phyloP scores from a whole-genome alignment of 345 rosid genomes.

The Gossypium rotundifolium region DNA sequence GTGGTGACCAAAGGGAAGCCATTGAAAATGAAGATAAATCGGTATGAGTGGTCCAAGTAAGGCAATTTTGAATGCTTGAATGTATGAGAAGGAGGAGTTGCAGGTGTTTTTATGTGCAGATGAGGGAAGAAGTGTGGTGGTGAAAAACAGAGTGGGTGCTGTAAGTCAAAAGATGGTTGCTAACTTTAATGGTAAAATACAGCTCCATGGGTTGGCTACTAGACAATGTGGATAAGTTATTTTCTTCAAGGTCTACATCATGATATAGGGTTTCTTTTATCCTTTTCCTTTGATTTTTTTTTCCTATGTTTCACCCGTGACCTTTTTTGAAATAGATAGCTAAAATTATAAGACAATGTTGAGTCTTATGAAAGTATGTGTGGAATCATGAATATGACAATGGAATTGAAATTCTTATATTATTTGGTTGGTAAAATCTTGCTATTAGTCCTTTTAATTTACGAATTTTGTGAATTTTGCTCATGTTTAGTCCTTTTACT shows the following conservation, averaged over 20 bases:
- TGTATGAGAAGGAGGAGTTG: not conserved
- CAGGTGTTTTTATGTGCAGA: not conserved
- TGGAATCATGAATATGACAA: not conserved
- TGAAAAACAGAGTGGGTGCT: too few relatives aligned
- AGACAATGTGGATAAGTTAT: slow-evolving; percentile 7
- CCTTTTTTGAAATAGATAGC: not conserved
- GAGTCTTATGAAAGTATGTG: too few relatives aligned
- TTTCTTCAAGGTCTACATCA: not conserved
- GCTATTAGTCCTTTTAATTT: too few relatives aligned
- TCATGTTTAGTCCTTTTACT: too few relatives aligned
- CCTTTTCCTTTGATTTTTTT: not conserved
- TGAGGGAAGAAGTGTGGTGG: not conserved
- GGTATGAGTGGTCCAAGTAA: not conserved
- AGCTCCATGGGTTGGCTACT: not conserved
- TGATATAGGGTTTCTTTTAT: not conserved
- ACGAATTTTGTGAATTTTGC: too few relatives aligned
- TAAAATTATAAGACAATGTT: too few relatives aligned
- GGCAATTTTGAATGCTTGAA: not conserved
- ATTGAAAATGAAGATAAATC: slow-evolving; percentile 8
- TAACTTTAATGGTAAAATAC: slow-evolving; percentile 3
- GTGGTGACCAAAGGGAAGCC: slow-evolving; percentile 38
- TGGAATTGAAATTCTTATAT: not conserved
- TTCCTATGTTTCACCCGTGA: not conserved
- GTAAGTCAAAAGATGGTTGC: not conserved
- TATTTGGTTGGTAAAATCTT: too few relatives aligned